Conservation (phyloP, 306 rosid species). For the Trifolium pratense region DNA sequence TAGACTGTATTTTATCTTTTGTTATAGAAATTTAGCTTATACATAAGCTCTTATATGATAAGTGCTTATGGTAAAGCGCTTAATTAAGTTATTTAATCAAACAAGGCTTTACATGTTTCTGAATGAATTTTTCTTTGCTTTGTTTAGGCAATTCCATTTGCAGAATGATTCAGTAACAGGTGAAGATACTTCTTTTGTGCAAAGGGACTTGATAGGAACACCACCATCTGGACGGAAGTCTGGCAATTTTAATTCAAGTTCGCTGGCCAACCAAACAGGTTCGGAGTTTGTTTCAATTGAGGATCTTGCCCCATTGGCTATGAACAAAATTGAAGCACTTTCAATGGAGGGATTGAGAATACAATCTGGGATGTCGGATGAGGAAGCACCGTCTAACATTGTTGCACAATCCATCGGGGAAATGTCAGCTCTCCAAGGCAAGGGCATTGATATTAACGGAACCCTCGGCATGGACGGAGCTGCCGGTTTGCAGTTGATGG, state of each 20-base stretch:
- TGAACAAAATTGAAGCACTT: conserved; percentile 98
- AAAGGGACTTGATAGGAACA: conserved; percentile 45
- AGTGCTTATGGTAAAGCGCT: neutral
- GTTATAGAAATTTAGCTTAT: neutral
- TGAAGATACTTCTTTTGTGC: conserved; percentile 46
- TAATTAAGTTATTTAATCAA: no score
- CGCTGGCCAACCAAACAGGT: conserved; percentile 54
- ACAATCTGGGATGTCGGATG: conserved; percentile 91
- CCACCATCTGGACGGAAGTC: conserved; percentile 52
- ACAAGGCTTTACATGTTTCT: conserved; percentile 12
- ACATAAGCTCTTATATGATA: neutral
- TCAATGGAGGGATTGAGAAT: conserved; percentile 96
- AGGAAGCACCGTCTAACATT: conserved; percentile 81
- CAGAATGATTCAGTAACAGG: conserved; percentile 57
- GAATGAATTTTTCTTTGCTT: conserved; percentile 43
- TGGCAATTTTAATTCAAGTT: conserved; percentile 45
- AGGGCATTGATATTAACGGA: conserved; percentile 62
- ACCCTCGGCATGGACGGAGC: conserved; percentile 83
- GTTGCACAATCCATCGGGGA: conserved; percentile 65
- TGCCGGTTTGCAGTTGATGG: conserved; percentile 85
- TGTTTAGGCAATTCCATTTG: conserved; percentile 58
- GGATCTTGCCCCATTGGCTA: conserved; percentile 96
- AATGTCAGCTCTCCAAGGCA: conserved; percentile 70
- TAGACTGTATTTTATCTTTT: neutral
- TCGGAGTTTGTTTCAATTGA: conserved; percentile 85